Evolutionary conservation across 139 green algal genomes (phyloP).

Genomic region (Protoeuglena noctilucae): DNA sequence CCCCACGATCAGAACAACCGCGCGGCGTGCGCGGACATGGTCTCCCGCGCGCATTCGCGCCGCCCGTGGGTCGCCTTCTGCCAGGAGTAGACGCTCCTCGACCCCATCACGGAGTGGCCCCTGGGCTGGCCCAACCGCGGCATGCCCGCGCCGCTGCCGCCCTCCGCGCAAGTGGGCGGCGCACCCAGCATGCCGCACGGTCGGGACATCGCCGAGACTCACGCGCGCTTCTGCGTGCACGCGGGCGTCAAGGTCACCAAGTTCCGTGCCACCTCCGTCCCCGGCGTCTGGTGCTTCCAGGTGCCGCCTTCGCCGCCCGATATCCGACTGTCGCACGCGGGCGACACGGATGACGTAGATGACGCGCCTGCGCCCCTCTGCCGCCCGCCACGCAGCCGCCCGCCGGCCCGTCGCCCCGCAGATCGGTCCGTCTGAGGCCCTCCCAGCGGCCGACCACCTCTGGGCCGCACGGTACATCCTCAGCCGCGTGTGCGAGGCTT

Average conservation of each 20-base stretch:
- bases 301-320: no score
- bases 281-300: slow-evolving; percentile 27
- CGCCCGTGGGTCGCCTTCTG: background rate
- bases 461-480: slow-evolving; percentile 53
- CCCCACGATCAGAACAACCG: no score
- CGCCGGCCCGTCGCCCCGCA: no score
- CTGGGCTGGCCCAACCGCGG: slow-evolving; percentile 15
- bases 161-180: slow-evolving; percentile 46
- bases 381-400: no score
- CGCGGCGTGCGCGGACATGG: background rate
- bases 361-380: no score
- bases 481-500: slow-evolving; percentile 29
- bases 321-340: no score
- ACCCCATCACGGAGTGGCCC: slow-evolving; percentile 35
- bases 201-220: slow-evolving; percentile 34
- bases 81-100: slow-evolving; percentile 15
- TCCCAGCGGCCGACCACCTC: slow-evolving; percentile 51
- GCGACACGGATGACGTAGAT: no score
- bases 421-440: slow-evolving; percentile 41
- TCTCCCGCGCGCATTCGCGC: no score
- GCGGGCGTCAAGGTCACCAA: slow-evolving; percentile 34
- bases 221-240: slow-evolving; percentile 42
- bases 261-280: slow-evolving; percentile 14
- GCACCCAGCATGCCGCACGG: slow-evolving; percentile 34
- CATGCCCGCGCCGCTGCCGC: slow-evolving; percentile 46